phyloP scores from a whole-genome alignment of 306 rosid genomes.

The Purshia tridentata region DNA sequence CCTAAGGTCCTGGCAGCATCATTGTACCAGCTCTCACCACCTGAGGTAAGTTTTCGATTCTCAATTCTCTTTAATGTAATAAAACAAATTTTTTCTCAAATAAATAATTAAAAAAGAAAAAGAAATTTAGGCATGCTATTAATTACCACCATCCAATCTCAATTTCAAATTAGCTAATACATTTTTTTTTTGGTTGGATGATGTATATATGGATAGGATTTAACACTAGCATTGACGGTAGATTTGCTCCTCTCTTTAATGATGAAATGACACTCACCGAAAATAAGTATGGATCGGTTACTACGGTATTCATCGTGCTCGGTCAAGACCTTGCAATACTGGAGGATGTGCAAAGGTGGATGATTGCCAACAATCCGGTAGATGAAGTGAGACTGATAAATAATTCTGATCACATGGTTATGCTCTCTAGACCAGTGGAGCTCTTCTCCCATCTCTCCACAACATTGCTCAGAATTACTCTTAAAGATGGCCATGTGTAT shows the following conservation, averaged over 20 bases:
- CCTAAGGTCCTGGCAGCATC: conserved; percentile 27
- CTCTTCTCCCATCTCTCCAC: conserved; percentile 34
- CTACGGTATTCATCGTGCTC: conserved; percentile 12
- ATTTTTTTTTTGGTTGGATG: background rate
- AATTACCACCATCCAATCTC: too few relatives aligned
- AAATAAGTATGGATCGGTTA: conserved; percentile 27
- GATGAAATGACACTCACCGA: conserved; percentile 26
- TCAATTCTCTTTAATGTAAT: too few relatives aligned
- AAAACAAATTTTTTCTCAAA: too few relatives aligned
- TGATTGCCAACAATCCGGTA: conserved; percentile 24
- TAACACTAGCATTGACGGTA: conserved; percentile 30
- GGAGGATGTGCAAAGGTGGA: conserved; percentile 24
- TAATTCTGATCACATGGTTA: conserved; percentile 48
- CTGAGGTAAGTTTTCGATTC: conserved; percentile 28
- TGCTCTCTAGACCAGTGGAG: conserved; percentile 39
- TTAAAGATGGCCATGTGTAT: too few relatives aligned
- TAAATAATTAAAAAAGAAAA: too few relatives aligned
- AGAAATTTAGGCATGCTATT: too few relatives aligned
- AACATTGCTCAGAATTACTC: conserved; percentile 15
- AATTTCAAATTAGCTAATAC: too few relatives aligned
- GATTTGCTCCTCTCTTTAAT: conserved; percentile 9
- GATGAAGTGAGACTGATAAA: conserved; percentile 30
- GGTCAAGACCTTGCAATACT: conserved; percentile 18
- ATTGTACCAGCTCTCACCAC: conserved; percentile 35
- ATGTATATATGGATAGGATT: conserved; percentile 23